phyloP scores from a whole-genome alignment of 805 yeast species.

The Naumovozyma dairenensis region DNA sequence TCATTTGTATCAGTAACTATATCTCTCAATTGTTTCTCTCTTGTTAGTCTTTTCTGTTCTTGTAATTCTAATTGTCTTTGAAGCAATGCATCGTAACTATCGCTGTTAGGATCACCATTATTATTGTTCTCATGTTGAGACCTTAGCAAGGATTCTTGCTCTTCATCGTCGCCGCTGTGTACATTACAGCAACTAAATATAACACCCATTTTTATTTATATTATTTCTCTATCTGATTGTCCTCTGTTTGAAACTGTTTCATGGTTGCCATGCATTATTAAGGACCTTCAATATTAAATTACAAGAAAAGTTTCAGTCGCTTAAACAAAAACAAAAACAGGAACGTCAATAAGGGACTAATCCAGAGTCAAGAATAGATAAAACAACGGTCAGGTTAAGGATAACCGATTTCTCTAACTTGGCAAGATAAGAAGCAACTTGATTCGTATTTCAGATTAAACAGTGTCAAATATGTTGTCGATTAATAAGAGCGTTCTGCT shows the following conservation, averaged over 20 bases:
- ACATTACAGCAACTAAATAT: conserved; percentile 22
- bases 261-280: too few relatives aligned
- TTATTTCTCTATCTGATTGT: background rate
- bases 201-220: conserved; percentile 19
- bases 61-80: conserved; percentile 18
- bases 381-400: too few relatives aligned
- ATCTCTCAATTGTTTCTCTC: conserved; percentile 23
- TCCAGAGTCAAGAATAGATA: too few relatives aligned
- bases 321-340: too few relatives aligned
- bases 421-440: too few relatives aligned
- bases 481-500: too few relatives aligned
- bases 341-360: too few relatives aligned
- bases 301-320: too few relatives aligned
- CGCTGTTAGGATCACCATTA: conserved; percentile 6
- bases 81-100: conserved; percentile 10
- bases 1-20: conserved; percentile 28
- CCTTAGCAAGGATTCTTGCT: conserved; percentile 22
- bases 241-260: background rate
- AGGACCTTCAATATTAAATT: too few relatives aligned
- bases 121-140: conserved; percentile 13
- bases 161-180: conserved; percentile 10
- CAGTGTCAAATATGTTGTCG: too few relatives aligned
- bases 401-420: too few relatives aligned
- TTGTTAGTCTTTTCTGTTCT: conserved; percentile 18
- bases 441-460: too few relatives aligned